These are phyloP conservation scores for Ormosia semicastrata DNA, from an alignment of 306 rosid species.

Conservation along the genomic window DNA sequence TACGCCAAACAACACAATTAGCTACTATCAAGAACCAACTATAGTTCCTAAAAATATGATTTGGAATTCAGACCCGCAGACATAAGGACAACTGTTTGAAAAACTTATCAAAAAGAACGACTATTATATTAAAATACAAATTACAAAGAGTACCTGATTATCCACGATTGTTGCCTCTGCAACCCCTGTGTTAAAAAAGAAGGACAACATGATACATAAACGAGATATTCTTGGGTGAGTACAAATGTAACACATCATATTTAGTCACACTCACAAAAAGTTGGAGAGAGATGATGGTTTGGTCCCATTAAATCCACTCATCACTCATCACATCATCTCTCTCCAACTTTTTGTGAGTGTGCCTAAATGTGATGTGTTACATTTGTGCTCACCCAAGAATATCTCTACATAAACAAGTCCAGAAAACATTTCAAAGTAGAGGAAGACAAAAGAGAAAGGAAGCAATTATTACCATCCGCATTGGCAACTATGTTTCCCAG, in stretches of 20 bases:
- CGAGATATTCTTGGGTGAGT: too few species aligned
- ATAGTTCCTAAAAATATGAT: not conserved
- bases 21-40: slow-evolving; percentile 3
- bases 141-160: slow-evolving; percentile 52
- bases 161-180: slow-evolving; percentile 80
- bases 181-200: slow-evolving; percentile 48
- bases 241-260: too few species aligned
- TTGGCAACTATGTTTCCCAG: slow-evolving; percentile 96
- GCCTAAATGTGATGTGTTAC: too few species aligned
- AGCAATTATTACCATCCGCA: slow-evolving; percentile 53
- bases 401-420: slow-evolving; percentile 1
- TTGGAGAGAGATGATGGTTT: too few species aligned
- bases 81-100: not conserved
- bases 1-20: not conserved
- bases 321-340: too few species aligned
- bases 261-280: too few species aligned
- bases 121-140: not conserved
- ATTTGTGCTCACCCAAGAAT: too few species aligned
- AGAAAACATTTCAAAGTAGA: not conserved
- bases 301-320: too few species aligned
- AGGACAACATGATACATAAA: not conserved
- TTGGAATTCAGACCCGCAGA: not conserved
- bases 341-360: too few species aligned
- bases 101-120: not conserved
- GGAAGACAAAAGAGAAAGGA: not conserved